Evolutionary conservation across 805 yeast genomes (phyloP), one percentile per base, ranked within the genome.

Genomic region (Blastobotrys parvus): DNA sequence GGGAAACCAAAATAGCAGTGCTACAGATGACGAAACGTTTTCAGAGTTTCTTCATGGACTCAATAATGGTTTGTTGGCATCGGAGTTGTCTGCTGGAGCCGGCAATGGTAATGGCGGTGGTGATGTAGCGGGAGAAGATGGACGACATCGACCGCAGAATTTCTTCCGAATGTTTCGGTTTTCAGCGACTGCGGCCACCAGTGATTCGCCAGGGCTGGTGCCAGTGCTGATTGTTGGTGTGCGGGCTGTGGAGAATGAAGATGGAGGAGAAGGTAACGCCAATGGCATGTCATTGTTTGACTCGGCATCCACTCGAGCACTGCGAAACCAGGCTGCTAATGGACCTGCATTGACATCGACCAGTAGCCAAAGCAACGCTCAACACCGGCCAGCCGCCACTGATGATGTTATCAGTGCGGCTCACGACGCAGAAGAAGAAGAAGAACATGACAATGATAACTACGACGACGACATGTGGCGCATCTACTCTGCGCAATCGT

Each of bases 211-310:
- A 27, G 40, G 17, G 30, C 38, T 57, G 25, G 63, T 72, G 3
- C 78, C 78, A 1, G 72, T 74, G 3, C 59, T 73, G 45, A 67
- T 73, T 19, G 65, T 73, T 17, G 76, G 78, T 4, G 69, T 74
- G 18, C 57, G 77, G 6, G 69, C 75, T 0, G 68, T 56, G 42
- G 56, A 55, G n/a, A 43, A 42, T 35, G 39, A 46, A 29, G 54
- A 46, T 15, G 49, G 46, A 4, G 46, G 40, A 30, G 39, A 27
- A 20, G 38, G 38, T 13, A 29, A 17, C 19, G 17, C 29, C 15
- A 21, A 18, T 19, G 35, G 35, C 19, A 4, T 32, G 35, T 19
- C 35, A 3, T 13, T 15, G 17, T 32, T 32, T 17, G 20, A 15
- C 6, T 15, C 35, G 13, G 18, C 35, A 3, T 16, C 35, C 4